A percentile compares a stretch with the other conserved stretches of the same genome.
phyloP scores from a whole-genome alignment of 2,329 filamentous ascomycete species.

The Penicillium sp. region DNA sequence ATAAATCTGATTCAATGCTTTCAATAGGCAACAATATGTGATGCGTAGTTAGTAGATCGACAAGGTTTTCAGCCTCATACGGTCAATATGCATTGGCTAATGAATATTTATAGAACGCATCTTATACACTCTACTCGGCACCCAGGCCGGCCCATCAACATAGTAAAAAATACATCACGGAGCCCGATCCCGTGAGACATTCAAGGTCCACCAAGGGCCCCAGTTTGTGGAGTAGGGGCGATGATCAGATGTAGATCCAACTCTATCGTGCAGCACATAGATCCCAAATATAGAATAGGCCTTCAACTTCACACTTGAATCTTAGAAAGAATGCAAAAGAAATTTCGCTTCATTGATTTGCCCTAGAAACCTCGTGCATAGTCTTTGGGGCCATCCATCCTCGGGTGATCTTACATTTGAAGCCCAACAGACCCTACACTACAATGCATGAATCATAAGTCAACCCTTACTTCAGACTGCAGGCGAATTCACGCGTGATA shows the following conservation, averaged over 20 bases:
- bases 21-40: background rate
- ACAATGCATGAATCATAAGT: background rate
- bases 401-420: background rate
- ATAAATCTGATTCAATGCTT: background rate
- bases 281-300: background rate
- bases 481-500: background rate
- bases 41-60: background rate
- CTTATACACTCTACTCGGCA: background rate
- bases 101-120: too few species aligned
- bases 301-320: background rate
- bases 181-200: background rate
- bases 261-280: background rate
- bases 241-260: conserved; percentile 9
- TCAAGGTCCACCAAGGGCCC: conserved; percentile 1
- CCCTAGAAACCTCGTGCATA: background rate
- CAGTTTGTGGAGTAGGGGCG: background rate
- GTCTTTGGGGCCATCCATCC: background rate
- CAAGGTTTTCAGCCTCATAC: background rate
- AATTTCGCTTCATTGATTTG: background rate
- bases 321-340: background rate
- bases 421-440: background rate
- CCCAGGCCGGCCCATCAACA: background rate
- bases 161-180: background rate
- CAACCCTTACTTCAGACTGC: background rate
- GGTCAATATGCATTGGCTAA: background rate